These are phyloP conservation scores for Apiotrichum sp. DNA, from an alignment of 1,284 basidiomycete species.

Conservation along the genomic window DNA sequence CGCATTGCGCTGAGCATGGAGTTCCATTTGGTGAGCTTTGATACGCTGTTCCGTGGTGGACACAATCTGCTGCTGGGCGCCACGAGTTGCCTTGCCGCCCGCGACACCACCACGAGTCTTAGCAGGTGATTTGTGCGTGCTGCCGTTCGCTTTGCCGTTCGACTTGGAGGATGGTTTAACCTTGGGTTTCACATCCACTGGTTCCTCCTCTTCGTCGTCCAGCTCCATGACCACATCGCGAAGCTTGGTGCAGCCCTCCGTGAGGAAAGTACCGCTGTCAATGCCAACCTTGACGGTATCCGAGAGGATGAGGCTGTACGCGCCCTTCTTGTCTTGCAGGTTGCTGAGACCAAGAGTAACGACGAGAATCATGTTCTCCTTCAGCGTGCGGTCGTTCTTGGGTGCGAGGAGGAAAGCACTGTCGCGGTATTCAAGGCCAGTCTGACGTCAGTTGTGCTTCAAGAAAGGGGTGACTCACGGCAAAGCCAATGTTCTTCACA, in stretches of 20 bases:
- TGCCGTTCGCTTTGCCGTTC: constrained; percentile 22
- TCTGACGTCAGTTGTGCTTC: constrained; percentile 51
- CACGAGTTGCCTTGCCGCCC: constrained; percentile 71
- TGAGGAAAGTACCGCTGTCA: constrained; percentile 65
- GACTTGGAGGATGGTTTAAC: constrained; percentile 56
- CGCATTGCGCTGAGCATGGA: constrained; percentile 71
- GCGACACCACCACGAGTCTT: constrained; percentile 42
- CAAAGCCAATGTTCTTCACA: constrained; percentile 86
- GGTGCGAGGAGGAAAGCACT: constrained; percentile 71
- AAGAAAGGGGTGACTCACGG: constrained; percentile 50
- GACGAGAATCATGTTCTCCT: constrained; percentile 78
- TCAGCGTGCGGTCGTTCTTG: constrained; percentile 69
- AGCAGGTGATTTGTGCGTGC: constrained; percentile 23
- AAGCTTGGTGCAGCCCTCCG: constrained; percentile 71
- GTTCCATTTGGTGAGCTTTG: constrained; percentile 78
- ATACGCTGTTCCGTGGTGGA: constrained; percentile 62
- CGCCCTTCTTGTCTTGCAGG: constrained; percentile 61
- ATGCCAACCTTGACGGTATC: constrained; percentile 79
- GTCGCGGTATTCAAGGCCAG: constrained; percentile 91
- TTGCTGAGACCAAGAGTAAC: constrained; percentile 79
- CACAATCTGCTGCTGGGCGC: constrained; percentile 65
- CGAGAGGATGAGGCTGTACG: constrained; percentile 81
- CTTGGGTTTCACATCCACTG: constrained; percentile 49
- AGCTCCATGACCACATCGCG: constrained; percentile 87
- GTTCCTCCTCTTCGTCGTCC: constrained; percentile 44